Conservation (phyloP, 768 basidiomycete genomes). For the Fistulinella prunicolor region DNA sequence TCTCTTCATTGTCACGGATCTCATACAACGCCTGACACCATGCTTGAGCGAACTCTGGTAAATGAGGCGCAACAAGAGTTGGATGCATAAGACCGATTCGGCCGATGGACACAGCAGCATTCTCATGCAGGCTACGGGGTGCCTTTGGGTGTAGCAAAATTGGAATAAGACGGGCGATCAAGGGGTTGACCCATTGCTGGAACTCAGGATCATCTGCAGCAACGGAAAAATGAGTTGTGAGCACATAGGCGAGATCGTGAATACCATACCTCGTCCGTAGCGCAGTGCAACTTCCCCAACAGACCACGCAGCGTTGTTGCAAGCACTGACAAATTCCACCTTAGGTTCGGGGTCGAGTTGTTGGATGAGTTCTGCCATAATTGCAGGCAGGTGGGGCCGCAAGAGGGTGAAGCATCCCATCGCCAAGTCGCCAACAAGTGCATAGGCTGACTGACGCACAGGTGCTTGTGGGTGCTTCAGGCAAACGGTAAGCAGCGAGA, state of each 20-base stretch:
- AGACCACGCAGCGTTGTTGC: constrained; percentile 99
- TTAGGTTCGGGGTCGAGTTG: constrained; percentile 94
- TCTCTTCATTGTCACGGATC: constrained; percentile 99
- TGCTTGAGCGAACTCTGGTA: constrained; percentile 86
- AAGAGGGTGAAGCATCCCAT: constrained; percentile 91
- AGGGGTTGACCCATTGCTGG: constrained; percentile 84
- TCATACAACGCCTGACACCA: constrained; percentile 98
- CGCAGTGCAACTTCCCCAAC: constrained; percentile 96
- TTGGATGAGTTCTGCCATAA: constrained; percentile 85
- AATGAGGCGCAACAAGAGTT: constrained; percentile 78
- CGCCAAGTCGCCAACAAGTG: constrained; percentile 96
- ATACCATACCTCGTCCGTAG: constrained; percentile 66
- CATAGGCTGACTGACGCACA: constrained; percentile 94
- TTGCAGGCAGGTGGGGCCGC: constrained; percentile 78
- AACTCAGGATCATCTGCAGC: constrained; percentile 75
- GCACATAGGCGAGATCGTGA: background rate
- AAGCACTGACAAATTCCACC: constrained; percentile 91
- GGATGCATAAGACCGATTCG: constrained; percentile 95
- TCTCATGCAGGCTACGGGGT: constrained; percentile 92
- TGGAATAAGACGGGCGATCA: constrained; percentile 87
- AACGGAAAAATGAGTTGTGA: constrained; percentile 5
- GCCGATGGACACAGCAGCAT: constrained; percentile 97
- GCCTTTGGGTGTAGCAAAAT: constrained; percentile 92
- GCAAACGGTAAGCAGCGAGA: constrained; percentile 81
- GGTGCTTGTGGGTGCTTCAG: constrained; percentile 95